Base-by-base conservation (phyloP, 1,284 basidiomycete genomes). In the Ustilago sp. region DNA sequence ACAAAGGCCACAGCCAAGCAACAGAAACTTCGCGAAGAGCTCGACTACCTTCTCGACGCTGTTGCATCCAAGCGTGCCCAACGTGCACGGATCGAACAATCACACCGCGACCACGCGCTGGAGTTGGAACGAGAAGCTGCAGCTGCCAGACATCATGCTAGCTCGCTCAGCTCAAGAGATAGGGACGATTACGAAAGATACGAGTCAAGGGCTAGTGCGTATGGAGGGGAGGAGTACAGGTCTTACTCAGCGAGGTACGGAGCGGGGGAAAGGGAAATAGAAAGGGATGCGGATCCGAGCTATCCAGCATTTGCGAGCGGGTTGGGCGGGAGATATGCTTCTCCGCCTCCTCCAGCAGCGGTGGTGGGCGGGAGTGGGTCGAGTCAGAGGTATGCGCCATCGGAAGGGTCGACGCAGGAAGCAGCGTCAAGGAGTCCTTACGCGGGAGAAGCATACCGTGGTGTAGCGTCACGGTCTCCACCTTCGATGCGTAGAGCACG, bases 11-110 rank as follows among this genome's bases (percentile, higher is more conserved):
- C 71, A 2, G 60, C 62, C n/a, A 78, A 78, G 59, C 71, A 78
- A 11, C 55, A 57, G 8, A 78, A 78, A 60, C 68, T 78, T 7
- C 71, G 72, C 23, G 71, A 78, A 36, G 76, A 78, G 59, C 65
- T 78, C 59, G 69, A 74, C 59, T 77, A 59, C n/a, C 64, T 77
- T 8, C 61, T 77, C 19, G 75, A 77, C 52, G 70, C 75, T 6
- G 51, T 77, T 5, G 75, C 70, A 5, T 31, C 59, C 8, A 69
- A 74, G 43, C 68, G 59, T 5, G 65, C 59, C 11, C 67, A 69
- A 35, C 57, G 70, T 3, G 61, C 61, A 3, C 61, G 57, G 1
- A 68, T 74, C 63, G 66, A 74, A 41, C 66, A 74, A 28, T 41
- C 59, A 38, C 71, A 65, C 36, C 62, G 61, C 34, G 61, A 73